Percentiles rank a stretch among this genome's conserved stretches.
Evolutionary conservation across 139 green algal genomes (phyloP).

Genomic region (Mesotaenium endlicherianum): DNA sequence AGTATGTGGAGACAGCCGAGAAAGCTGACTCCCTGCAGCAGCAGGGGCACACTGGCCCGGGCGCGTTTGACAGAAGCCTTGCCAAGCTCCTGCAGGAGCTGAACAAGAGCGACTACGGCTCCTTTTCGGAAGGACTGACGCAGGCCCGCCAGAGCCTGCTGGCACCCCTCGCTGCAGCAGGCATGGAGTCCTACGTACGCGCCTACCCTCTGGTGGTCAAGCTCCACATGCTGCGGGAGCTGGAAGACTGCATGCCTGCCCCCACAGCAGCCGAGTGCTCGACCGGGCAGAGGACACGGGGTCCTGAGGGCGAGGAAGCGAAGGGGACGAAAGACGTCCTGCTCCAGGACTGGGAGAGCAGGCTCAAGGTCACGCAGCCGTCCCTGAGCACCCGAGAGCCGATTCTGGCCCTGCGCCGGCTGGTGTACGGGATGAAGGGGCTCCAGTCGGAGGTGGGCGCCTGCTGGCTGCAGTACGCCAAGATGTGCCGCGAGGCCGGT

Average conservation of each 20-base stretch:
- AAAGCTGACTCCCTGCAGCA: background rate
- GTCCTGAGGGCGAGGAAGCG: background rate
- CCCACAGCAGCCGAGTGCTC: background rate
- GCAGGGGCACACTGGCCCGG: background rate
- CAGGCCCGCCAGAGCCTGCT: constrained; percentile 10
- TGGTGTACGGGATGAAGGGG: constrained; percentile 57
- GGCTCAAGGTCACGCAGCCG: constrained; percentile 67
- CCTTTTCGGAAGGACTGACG: constrained; percentile 56
- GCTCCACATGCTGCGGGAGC: constrained; percentile 82
- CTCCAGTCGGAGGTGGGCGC: constrained; percentile 60
- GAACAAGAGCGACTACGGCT: constrained; percentile 44
- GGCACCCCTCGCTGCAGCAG: constrained; percentile 68
- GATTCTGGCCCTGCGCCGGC: constrained; percentile 73
- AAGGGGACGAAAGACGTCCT: background rate
- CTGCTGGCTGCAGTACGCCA: constrained; percentile 77
- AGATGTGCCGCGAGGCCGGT: constrained; percentile 74
- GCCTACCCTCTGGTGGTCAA: constrained; percentile 83
- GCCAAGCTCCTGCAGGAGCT: constrained; percentile 63
- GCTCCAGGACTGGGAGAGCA: constrained; percentile 64
- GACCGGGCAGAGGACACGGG: background rate
- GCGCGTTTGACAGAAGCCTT: constrained; percentile 56
- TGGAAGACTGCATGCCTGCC: constrained; percentile 29
- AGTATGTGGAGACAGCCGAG: constrained; percentile 58
- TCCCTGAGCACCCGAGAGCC: constrained; percentile 69
- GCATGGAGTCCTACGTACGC: constrained; percentile 81